phyloP scores from a whole-genome alignment of 164 flowering plant genomes.

The Stephania cephalantha region DNA sequence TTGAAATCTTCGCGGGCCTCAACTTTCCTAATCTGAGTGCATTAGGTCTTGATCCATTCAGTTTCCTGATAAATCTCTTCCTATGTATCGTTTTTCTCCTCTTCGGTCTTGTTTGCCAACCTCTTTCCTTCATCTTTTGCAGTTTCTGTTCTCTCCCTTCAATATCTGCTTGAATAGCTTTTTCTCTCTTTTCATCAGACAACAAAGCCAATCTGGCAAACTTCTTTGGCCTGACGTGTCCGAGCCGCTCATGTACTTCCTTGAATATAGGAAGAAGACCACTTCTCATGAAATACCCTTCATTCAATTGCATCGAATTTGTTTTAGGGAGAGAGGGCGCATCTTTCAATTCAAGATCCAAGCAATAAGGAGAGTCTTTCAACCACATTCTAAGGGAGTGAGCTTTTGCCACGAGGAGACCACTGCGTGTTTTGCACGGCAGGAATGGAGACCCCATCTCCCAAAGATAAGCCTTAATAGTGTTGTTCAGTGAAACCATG shows the following conservation, averaged over 20 bases:
- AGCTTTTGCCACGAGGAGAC: conserved; percentile 80
- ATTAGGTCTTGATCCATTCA: conserved; percentile 8
- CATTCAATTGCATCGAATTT: conserved; percentile 81
- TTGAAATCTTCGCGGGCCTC: neutral
- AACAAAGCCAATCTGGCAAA: conserved; percentile 82
- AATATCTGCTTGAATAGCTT: conserved; percentile 65
- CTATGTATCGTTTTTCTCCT: conserved; percentile 22
- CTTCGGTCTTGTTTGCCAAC: conserved; percentile 16
- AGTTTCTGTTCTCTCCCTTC: conserved; percentile 62
- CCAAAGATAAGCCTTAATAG: conserved; percentile 84
- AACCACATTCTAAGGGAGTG: conserved; percentile 95
- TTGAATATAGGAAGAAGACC: conserved; percentile 87
- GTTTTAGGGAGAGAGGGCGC: conserved; percentile 58
- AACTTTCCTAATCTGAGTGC: conserved; percentile 3
- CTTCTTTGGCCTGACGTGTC: conserved; percentile 71
- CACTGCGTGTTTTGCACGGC: conserved; percentile 77
- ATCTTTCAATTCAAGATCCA: conserved; percentile 87
- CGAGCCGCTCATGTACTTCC: conserved; percentile 68
- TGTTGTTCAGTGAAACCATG: conserved; percentile 69
- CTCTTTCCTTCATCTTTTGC: conserved; percentile 52
- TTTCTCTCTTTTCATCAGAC: conserved; percentile 65
- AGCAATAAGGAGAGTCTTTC: conserved; percentile 95
- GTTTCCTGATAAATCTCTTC: conserved; percentile 30
- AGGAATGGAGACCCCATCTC: conserved; percentile 99
- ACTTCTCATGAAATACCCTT: conserved; percentile 81